phyloP scores from a whole-genome alignment of 1,284 basidiomycete species.

The Ceratobasidium sp. region DNA sequence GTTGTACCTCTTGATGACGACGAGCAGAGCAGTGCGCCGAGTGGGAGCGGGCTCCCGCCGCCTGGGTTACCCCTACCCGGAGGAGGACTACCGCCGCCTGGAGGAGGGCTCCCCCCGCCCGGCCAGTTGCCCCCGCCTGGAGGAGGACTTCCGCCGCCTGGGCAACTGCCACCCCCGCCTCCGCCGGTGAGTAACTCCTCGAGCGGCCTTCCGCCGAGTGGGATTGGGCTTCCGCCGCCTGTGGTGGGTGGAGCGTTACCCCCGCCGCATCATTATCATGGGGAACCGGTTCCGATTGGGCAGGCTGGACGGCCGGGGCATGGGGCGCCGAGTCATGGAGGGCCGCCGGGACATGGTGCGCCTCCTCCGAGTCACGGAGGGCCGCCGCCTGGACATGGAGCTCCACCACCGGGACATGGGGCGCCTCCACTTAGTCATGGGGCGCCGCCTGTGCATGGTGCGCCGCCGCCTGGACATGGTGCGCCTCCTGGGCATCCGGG shows the following conservation, averaged over 20 bases:
- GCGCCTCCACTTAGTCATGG: not conserved
- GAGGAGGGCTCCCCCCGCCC: slow-evolving; percentile 3
- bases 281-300: slow-evolving; percentile 9
- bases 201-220: slow-evolving; percentile 27
- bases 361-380: not conserved
- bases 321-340: not conserved
- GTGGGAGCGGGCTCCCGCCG: slow-evolving; percentile 8
- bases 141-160: not conserved
- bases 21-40: not conserved
- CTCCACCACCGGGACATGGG: not conserved
- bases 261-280: slow-evolving; percentile 50
- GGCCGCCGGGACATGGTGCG: not conserved
- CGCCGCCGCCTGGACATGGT: not conserved
- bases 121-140: slow-evolving; percentile 21
- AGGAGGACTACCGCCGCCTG: not conserved
- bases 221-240: slow-evolving; percentile 47
- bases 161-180: slow-evolving; percentile 36
- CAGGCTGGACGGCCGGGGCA: slow-evolving; percentile 1
- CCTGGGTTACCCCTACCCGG: not conserved
- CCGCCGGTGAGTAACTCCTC: slow-evolving; percentile 38
- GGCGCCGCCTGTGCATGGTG: not conserved
- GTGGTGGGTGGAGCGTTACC: slow-evolving; percentile 52
- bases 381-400: not conserved
- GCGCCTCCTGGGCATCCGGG: not conserved
- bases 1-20: slow-evolving; percentile 40